Evolutionary conservation across 371 early-diverging fungal species (phyloP).

Genomic region (Chytridium lagenaria): DNA sequence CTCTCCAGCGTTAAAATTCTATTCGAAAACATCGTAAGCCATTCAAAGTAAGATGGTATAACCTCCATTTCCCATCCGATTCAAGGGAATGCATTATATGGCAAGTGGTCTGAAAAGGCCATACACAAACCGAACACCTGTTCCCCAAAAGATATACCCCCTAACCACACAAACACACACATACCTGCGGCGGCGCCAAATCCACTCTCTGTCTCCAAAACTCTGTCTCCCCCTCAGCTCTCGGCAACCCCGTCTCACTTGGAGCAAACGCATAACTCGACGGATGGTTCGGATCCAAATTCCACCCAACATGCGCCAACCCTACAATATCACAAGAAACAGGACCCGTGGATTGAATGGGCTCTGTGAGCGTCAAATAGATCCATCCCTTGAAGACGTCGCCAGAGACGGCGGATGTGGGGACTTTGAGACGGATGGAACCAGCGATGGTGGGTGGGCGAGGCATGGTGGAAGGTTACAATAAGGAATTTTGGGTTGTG

Average conservation of each 20-base stretch:
- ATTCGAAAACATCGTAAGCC: too few relatives aligned
- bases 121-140: background rate
- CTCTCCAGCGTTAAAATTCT: constrained; percentile 8
- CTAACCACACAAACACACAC: background rate
- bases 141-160: background rate
- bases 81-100: background rate
- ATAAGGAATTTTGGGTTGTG: background rate
- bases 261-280: background rate
- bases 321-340: constrained; percentile 11
- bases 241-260: background rate
- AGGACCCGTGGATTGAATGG: constrained; percentile 8
- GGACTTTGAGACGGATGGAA: constrained; percentile 8
- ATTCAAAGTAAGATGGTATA: too few relatives aligned
- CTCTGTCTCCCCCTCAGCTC: constrained; percentile 4
- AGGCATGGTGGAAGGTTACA: background rate
- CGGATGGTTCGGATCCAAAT: background rate
- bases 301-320: constrained; percentile 16
- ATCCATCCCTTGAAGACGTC: constrained; percentile 3
- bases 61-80: too few relatives aligned
- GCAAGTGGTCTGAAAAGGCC: background rate
- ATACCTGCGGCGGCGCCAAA: constrained; percentile 16
- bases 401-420: background rate
- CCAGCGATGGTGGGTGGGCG: constrained; percentile 2
- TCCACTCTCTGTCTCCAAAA: constrained; percentile 20
- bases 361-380: constrained; percentile 7